Conservation (phyloP, 768 basidiomycete species). For the Mycena filopes region DNA sequence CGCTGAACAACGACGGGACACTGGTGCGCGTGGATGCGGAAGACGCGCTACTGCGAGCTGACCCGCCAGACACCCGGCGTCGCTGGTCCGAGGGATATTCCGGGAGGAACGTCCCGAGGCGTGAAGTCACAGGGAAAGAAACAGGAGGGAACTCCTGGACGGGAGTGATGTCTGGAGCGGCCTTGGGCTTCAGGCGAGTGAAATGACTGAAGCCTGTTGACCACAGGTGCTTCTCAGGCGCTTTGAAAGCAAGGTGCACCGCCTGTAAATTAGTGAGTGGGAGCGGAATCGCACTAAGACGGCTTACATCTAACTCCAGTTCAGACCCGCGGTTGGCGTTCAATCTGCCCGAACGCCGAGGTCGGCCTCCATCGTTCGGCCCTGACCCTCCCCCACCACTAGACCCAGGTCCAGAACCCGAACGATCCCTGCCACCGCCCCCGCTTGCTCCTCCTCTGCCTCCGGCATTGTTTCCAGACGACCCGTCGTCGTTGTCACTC, state of each 20-base stretch:
- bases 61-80: constrained; percentile 17
- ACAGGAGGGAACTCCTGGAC: background rate
- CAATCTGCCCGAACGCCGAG: too few relatives aligned
- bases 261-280: background rate
- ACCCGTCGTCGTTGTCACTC: background rate
- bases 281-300: background rate
- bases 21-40: constrained; percentile 4
- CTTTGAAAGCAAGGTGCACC: constrained; percentile 20
- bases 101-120: background rate
- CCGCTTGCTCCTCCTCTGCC: background rate
- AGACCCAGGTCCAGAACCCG: background rate
- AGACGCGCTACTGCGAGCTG: constrained; percentile 10
- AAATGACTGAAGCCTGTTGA: constrained; percentile 22
- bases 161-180: background rate
- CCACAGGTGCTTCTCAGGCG: constrained; percentile 7
- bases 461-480: background rate
- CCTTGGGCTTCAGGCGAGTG: background rate
- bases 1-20: constrained; percentile 13
- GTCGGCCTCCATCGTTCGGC: too few relatives aligned
- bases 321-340: too few relatives aligned
- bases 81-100: constrained; percentile 6
- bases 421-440: background rate
- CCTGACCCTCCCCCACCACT: background rate
- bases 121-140: background rate
- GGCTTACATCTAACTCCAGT: constrained; percentile 6